Evolutionary conservation across 1,284 basidiomycete genomes (phyloP).

Genomic region (Salmacisia buchloeana): DNA sequence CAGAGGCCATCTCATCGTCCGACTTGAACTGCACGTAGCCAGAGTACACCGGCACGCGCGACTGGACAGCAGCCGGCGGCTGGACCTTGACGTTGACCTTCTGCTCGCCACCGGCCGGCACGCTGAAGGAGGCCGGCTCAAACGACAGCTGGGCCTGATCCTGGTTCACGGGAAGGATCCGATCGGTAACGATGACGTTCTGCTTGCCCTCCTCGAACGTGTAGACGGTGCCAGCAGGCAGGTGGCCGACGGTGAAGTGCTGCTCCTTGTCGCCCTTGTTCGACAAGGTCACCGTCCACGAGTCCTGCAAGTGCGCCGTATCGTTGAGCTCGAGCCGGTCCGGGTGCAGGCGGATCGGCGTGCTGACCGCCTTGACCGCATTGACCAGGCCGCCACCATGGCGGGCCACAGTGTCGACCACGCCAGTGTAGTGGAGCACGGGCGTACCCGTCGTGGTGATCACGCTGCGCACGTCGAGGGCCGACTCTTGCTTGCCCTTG

Average conservation of each 20-base stretch:
- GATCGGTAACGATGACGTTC: slow-evolving; percentile 50
- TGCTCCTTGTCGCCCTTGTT: slow-evolving; percentile 33
- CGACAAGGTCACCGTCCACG: slow-evolving; percentile 27
- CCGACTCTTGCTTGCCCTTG: slow-evolving; percentile 54
- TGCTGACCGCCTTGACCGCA: slow-evolving; percentile 61
- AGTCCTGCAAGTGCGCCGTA: slow-evolving; percentile 54
- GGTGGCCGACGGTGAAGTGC: slow-evolving; percentile 32
- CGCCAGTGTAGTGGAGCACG: slow-evolving; percentile 56
- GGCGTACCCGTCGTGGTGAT: slow-evolving; percentile 62
- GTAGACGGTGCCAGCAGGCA: slow-evolving; percentile 50
- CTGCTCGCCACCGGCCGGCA: not conserved
- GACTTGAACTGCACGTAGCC: no score
- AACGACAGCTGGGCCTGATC: not conserved
- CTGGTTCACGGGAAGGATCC: slow-evolving; percentile 52
- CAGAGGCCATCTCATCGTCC: no score
- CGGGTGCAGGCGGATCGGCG: slow-evolving; percentile 58
- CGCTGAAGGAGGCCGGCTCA: not conserved
- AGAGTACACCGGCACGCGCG: no score
- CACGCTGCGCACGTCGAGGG: slow-evolving; percentile 51
- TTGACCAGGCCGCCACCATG: slow-evolving; percentile 66
- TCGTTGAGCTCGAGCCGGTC: slow-evolving; percentile 65
- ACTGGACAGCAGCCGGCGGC: no score
- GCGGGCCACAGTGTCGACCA: slow-evolving; percentile 61
- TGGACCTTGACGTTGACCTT: not conserved
- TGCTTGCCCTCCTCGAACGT: slow-evolving; percentile 52